Conservation (phyloP, 2,329 filamentous ascomycete genomes). For the Dichotomopilus funicola region DNA sequence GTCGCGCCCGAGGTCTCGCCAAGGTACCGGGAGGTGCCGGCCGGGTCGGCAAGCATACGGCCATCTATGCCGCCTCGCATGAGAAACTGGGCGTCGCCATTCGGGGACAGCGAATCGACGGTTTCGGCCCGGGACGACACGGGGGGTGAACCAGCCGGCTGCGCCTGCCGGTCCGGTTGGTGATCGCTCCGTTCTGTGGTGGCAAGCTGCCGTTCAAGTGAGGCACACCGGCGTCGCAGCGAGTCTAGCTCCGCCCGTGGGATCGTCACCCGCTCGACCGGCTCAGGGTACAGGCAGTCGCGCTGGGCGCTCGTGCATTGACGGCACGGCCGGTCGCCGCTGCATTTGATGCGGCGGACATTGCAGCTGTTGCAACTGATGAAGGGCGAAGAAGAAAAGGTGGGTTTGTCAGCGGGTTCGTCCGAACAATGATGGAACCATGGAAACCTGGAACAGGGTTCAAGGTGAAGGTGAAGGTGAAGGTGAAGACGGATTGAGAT, state of each 20-base stretch:
- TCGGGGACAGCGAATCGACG: background rate
- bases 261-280: conserved; percentile 39
- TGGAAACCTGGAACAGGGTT: background rate
- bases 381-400: background rate
- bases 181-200: background rate
- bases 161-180: background rate
- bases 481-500: background rate
- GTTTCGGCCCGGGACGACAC: conserved; percentile 5
- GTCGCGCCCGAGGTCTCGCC: conserved; percentile 45
- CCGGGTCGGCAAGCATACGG: conserved; percentile 38
- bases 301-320: conserved; percentile 39
- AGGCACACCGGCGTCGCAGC: conserved; percentile 11
- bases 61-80: conserved; percentile 29
- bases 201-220: conserved; percentile 12
- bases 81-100: conserved; percentile 2
- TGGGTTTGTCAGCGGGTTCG: no score
- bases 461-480: background rate
- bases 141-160: background rate
- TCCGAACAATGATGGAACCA: no score
- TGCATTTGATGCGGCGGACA: conserved; percentile 46
- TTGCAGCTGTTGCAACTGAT: conserved; percentile 48
- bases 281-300: conserved; percentile 42
- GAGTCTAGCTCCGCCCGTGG: conserved; percentile 30
- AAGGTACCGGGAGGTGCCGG: conserved; percentile 40
- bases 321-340: conserved; percentile 42